These are phyloP conservation scores for Phalaenopsis hybrid DNA, from an alignment of 116 monocot genomes.

Conservation along the genomic window DNA sequence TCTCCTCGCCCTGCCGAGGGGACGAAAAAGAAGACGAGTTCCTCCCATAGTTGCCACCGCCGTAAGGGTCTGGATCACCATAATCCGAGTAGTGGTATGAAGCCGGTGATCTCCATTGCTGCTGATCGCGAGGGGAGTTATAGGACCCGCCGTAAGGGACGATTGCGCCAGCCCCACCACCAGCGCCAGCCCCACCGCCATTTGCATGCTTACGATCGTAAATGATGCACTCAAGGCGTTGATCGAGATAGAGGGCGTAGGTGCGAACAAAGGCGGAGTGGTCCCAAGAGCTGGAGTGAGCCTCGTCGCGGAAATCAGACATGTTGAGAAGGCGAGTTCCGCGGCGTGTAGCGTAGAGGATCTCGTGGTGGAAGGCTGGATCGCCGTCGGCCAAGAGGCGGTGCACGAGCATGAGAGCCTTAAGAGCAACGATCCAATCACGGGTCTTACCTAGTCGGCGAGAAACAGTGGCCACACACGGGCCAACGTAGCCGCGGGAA, in stretches of 20 bases:
- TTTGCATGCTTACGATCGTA: conserved; percentile 6
- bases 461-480: conserved; percentile 54
- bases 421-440: conserved; percentile 87
- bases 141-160: background rate
- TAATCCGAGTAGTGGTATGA: conserved; percentile 6
- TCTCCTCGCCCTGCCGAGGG: conserved; percentile 17
- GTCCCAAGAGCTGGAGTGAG: conserved; percentile 88
- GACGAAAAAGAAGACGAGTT: conserved; percentile 5
- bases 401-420: conserved; percentile 71
- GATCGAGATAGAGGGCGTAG: conserved; percentile 83
- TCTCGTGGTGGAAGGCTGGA: conserved; percentile 63
- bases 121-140: conserved; percentile 1
- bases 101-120: conserved; percentile 8
- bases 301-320: conserved; percentile 88
- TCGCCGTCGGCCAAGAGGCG: conserved; percentile 73
- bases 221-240: conserved; percentile 66
- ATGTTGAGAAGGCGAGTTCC: conserved; percentile 80
- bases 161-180: background rate
- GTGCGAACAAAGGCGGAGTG: conserved; percentile 87
- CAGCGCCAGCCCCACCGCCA: background rate
- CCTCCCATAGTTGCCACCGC: conserved; percentile 15
- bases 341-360: conserved; percentile 61
- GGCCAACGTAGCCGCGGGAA: conserved; percentile 48
- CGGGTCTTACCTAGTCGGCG: conserved; percentile 67
- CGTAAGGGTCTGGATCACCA: conserved; percentile 23